Evolutionary conservation across 2,329 filamentous ascomycete genomes (phyloP).

Genomic region (Trichoderma afroharzianum): DNA sequence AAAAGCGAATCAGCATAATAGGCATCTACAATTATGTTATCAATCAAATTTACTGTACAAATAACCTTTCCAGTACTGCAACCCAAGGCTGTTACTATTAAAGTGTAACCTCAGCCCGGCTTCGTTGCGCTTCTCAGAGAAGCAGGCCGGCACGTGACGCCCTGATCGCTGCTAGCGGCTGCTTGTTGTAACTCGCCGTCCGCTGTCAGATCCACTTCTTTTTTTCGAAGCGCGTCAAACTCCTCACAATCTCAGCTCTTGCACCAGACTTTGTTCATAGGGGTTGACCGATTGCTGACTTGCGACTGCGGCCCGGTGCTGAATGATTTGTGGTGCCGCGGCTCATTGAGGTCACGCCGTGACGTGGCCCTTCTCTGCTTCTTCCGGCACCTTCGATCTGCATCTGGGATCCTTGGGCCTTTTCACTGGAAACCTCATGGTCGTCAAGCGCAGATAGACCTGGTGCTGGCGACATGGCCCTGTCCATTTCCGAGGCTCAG

Average conservation of each 20-base stretch:
- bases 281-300: slow-evolving; percentile 4
- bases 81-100: not conserved
- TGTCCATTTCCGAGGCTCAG: slow-evolving; percentile 47
- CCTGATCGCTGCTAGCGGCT: slow-evolving; percentile 6
- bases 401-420: not conserved
- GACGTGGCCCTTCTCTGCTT: slow-evolving; percentile 11
- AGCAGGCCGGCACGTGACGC: slow-evolving; percentile 21
- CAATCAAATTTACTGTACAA: not conserved
- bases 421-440: slow-evolving; percentile 9
- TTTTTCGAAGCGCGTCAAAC: slow-evolving; percentile 24
- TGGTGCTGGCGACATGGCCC: slow-evolving; percentile 32
- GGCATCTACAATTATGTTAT: not conserved
- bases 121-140: not conserved
- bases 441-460: slow-evolving; percentile 14
- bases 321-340: slow-evolving; percentile 18
- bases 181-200: not conserved
- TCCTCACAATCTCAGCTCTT: slow-evolving; percentile 21
- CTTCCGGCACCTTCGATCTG: not conserved
- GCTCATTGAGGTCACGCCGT: slow-evolving; percentile 17
- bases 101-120: not conserved
- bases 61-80: not conserved
- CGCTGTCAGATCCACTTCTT: slow-evolving; percentile 22
- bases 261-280: not conserved
- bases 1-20: not conserved
- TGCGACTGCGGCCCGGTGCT: slow-evolving; percentile 1